Evolutionary conservation across 306 rosid genomes (phyloP), one percentile per base, ranked within the genome.

Genomic region (Casuarina equisetifolia): DNA sequence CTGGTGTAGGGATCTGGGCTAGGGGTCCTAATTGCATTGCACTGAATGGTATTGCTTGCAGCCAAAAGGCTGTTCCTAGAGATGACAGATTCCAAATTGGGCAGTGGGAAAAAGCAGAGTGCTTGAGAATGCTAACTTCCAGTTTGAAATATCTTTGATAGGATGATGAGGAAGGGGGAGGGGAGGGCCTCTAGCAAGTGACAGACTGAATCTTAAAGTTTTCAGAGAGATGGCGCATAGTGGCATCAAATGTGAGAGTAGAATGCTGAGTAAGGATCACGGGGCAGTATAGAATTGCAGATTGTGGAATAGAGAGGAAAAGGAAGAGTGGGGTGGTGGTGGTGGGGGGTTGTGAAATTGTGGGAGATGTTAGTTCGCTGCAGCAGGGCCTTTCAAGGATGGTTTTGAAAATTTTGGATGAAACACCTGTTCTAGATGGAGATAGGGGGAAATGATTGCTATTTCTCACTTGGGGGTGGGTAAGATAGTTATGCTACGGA

Each of bases 281-380:
- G 10, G 20, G 70, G 25, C 6, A 40, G 32, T 40, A 39, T 66
- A 1, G 70, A 7, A 5, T 66, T 66, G 48, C 49, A 40, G 17
- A 16, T 40, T 9, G 6, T 39, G 70, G 12, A 39, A 38, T 36
- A 66, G 12, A 66, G 70, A 66, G 49, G 13, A 64, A 40, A 6
- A 8, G 20, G 7, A 25, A 1, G 32, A 1, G 32, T 0, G 0
- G 0, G 32, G 32, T 0, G 0, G 32, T 1, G 1, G 32, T 1
- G 32, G 32, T 0, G 32, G 1, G 32, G 32, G 32, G 32, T 25
- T 25, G 32, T 17, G 17, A 66, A 57, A 32, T 3, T 10, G 45
- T 43, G 63, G 20, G 69, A 36, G n/a, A 62, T 62, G n/a, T n/a
- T 2, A 9, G 36, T 62, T 62, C 2, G 45, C 36, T 4, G 6